phyloP scores from a whole-genome alignment of 257 asterid genomes.

The Apocynum venetum region DNA sequence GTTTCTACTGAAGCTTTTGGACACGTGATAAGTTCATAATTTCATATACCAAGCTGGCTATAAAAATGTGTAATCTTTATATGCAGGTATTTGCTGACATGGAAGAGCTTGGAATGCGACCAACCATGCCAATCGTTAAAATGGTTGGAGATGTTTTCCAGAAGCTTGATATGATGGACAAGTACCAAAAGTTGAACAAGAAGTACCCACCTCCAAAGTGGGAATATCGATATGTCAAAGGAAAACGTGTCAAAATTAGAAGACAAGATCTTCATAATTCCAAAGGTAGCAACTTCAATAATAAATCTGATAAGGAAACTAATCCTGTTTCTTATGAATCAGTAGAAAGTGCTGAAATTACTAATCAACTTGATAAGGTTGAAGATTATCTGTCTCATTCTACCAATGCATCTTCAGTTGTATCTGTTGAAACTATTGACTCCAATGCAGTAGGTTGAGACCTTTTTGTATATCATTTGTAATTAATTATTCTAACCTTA shows the following conservation, averaged over 20 bases:
- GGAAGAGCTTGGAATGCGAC: conserved; percentile 89
- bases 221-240: conserved; percentile 73
- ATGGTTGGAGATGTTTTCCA: conserved; percentile 76
- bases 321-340: conserved; percentile 22
- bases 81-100: conserved; percentile 84
- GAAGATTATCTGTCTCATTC: conserved; percentile 8
- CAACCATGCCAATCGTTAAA: conserved; percentile 49
- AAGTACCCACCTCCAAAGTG: conserved; percentile 84
- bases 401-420: conserved; percentile 3
- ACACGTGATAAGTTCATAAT: neutral
- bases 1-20: neutral
- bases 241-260: conserved; percentile 71
- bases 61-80: neutral
- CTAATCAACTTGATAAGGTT: conserved; percentile 18
- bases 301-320: conserved; percentile 23
- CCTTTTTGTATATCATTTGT: neutral
- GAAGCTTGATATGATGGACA: conserved; percentile 75
- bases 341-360: conserved; percentile 28
- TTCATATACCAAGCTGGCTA: neutral
- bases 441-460: conserved; percentile 5
- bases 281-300: conserved; percentile 7
- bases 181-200: conserved; percentile 53
- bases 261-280: conserved; percentile 27
- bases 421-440: conserved; percentile 18
- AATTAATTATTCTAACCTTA: neutral